Percentiles rank a stretch among this genome's conserved stretches.
These are phyloP conservation scores for Penicillium paxilli DNA, from an alignment of 495 filamentous ascomycete species.

Conservation along the genomic window DNA sequence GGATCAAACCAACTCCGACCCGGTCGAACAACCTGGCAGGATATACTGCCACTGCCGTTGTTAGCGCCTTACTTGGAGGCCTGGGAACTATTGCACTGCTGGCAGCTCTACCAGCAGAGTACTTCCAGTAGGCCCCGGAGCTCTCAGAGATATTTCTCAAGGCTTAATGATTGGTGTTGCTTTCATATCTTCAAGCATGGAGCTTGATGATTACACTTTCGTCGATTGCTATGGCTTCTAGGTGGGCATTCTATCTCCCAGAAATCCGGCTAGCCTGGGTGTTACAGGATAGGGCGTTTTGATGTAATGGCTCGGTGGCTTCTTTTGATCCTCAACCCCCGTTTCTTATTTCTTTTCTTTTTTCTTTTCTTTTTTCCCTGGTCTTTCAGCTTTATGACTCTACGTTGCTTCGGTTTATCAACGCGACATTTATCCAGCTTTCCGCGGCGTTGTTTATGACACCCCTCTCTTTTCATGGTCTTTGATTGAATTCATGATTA, in stretches of 20 bases:
- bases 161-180: neutral
- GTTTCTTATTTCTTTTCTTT: neutral
- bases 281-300: neutral
- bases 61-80: constrained; percentile 48
- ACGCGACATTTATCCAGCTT: neutral
- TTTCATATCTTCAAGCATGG: neutral
- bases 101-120: constrained; percentile 44
- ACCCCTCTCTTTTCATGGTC: constrained; percentile 1
- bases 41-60: constrained; percentile 45
- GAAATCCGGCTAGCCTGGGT: neutral
- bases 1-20: constrained; percentile 24
- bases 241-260: neutral
- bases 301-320: neutral
- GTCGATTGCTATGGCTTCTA: neutral
- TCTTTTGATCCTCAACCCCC: neutral
- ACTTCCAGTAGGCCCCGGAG: constrained; percentile 27
- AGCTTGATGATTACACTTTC: neutral
- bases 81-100: constrained; percentile 51
- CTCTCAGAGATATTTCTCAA: neutral
- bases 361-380: neutral
- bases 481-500: neutral
- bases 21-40: constrained; percentile 25
- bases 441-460: constrained; percentile 11
- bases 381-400: neutral
- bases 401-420: neutral